A percentile compares a stretch with the other conserved stretches of the same genome.
Evolutionary conservation across 108 stramenopile genomes (phyloP).

Genomic region (Cylindrotheca fusiformis): DNA sequence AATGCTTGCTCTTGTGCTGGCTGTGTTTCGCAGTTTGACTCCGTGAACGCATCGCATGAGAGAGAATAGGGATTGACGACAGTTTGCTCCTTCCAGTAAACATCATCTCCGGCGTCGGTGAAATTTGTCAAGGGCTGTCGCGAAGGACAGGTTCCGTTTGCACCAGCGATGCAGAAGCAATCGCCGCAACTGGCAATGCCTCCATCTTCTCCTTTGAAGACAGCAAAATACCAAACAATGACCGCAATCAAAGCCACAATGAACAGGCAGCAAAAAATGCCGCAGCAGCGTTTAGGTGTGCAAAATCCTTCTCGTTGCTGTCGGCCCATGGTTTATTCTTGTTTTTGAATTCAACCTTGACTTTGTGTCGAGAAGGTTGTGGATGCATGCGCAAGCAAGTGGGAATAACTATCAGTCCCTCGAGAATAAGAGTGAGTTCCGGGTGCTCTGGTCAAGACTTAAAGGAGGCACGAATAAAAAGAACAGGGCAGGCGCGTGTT

Average conservation of each 20-base stretch:
- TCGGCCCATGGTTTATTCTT: neutral
- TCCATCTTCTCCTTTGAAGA: neutral
- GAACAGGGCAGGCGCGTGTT: no score
- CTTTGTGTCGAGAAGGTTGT: no score
- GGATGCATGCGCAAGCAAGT: no score
- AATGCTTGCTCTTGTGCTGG: constrained; percentile 16
- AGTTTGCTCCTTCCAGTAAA: constrained; percentile 8
- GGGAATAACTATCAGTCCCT: no score
- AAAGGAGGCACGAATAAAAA: neutral
- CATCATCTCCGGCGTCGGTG: neutral
- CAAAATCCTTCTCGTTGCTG: neutral
- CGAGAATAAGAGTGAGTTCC: no score
- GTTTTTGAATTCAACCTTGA: no score
- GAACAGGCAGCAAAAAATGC: neutral
- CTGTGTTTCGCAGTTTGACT: constrained; percentile 7
- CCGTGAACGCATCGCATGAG: constrained; percentile 24
- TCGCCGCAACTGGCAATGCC: constrained; percentile 13
- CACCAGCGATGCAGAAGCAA: constrained; percentile 16
- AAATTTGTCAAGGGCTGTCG: neutral
- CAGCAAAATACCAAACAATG: neutral
- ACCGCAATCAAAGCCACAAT: neutral
- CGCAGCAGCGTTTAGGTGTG: neutral
- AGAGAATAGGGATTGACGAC: constrained; percentile 24
- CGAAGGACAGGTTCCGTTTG: constrained; percentile 4
- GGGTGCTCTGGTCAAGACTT: no score